Conservation (phyloP, 306 rosid species). For the Cicer judaicum region DNA sequence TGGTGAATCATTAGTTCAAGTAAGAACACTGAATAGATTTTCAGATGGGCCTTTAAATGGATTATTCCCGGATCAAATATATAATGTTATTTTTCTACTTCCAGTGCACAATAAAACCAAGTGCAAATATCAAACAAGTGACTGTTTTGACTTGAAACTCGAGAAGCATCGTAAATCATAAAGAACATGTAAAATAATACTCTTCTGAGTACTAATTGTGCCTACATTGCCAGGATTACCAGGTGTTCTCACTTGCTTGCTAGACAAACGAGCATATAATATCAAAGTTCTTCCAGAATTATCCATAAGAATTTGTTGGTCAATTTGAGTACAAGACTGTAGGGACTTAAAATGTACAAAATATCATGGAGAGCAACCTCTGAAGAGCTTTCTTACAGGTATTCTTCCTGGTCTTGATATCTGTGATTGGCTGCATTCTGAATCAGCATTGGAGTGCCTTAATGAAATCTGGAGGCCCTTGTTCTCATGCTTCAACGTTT, state of each 20-base stretch:
- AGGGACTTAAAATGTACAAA: conserved; percentile 30
- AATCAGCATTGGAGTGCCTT: conserved; percentile 49
- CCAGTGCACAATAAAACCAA: conserved; percentile 22
- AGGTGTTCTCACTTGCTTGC: conserved; percentile 32
- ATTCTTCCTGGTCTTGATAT: conserved; percentile 43
- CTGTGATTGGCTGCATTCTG: conserved; percentile 42
- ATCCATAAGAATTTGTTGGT: conserved; percentile 7
- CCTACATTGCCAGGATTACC: conserved; percentile 1
- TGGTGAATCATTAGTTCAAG: conserved; percentile 40
- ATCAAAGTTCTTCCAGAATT: conserved; percentile 15
- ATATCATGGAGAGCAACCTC: conserved; percentile 54
- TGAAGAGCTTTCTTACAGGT: conserved; percentile 44
- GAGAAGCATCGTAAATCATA: conserved; percentile 13
- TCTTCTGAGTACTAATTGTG: background rate
- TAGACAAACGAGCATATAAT: conserved; percentile 23
- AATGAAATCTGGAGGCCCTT: conserved; percentile 49
- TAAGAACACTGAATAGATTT: conserved; percentile 16
- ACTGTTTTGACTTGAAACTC: conserved; percentile 22
- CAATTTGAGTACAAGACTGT: conserved; percentile 23
- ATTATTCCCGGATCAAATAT: conserved; percentile 30
- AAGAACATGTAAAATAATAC: conserved; percentile 13
- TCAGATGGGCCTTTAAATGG: conserved; percentile 29
- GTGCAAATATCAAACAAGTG: conserved; percentile 6
- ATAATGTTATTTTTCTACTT: conserved; percentile 10
- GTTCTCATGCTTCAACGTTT: conserved; percentile 54